Base-by-base conservation (phyloP, 805 yeast species). In the Ogataea henricii region DNA sequence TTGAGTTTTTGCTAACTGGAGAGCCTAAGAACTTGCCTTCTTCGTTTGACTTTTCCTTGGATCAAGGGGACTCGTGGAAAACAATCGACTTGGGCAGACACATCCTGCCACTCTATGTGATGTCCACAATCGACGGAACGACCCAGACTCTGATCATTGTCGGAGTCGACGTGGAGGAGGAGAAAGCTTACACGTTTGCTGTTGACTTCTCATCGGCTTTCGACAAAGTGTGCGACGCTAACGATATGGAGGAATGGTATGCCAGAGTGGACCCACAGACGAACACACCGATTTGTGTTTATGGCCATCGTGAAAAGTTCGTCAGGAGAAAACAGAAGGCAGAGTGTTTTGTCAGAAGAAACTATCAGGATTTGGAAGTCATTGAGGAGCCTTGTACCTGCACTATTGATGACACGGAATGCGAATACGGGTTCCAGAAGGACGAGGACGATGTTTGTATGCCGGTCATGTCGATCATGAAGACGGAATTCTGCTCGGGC, bases 11-110 rank as follows among this genome's bases (percentile, higher is more conserved):
- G n/a, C 6, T 55, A 8, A 25, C 36, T 14, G 53, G 54, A 2
- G 37, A 49, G 4, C 71, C 78, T 14, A 81, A 78, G 12, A 17
- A 22, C 6, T 35, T 47, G 2, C 50, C 62, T 20, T 51, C 57
- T 9, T 34, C 40, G 1, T 52, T 73, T 30, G 60, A 57, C 30
- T 89, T 74, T 57, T 83, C 95, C 0, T 60, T 83, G 12, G 91
- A 89, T 62, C 89, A 86, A 60, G 96, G 96, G 37, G 62, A 70
- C 27, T 64, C 83, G 2, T 89, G 94, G 91, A 49, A 61, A 4
- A 71, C 71, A 32, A 67, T 70, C 26, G 70, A 74, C n/a, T 61
- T 88, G 4, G 82, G 77, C 7, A 44, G 54, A 7, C 38, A 55
- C 2, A n/a, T 63, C 8, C n/a, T 63, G 4, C 68, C 69, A 6